phyloP scores from a whole-genome alignment of 306 rosid species.

The Fagus crenata region DNA sequence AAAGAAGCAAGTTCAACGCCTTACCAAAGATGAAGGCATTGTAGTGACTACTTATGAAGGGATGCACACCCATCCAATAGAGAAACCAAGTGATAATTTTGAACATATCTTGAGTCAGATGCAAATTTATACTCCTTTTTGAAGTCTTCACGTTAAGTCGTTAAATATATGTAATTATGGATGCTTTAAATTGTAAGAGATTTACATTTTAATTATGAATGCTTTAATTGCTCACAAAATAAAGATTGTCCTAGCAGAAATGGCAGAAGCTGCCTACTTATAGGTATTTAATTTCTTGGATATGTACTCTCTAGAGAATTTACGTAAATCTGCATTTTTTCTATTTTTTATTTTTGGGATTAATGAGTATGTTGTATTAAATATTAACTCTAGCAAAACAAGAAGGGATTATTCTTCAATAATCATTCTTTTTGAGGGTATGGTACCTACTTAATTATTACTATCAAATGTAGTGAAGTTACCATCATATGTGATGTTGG shows the following conservation, averaged over 20 bases:
- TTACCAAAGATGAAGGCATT: slow-evolving; percentile 75
- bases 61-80: slow-evolving; percentile 74
- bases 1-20: slow-evolving; percentile 90
- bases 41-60: slow-evolving; percentile 94
- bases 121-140: slow-evolving; percentile 74
- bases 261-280: not conserved
- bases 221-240: not conserved
- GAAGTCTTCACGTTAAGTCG: slow-evolving; percentile 7
- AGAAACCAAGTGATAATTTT: slow-evolving; percentile 75
- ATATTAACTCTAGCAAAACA: not conserved
- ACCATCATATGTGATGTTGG: too few relatives aligned
- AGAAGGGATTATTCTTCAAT: too few relatives aligned
- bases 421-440: too few relatives aligned
- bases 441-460: too few relatives aligned
- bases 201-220: not conserved
- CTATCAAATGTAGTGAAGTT: too few relatives aligned
- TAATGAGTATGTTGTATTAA: not conserved
- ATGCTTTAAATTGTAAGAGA: not conserved
- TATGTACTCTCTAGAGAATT: too few relatives aligned
- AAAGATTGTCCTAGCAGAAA: not conserved
- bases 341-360: not conserved
- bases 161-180: not conserved
- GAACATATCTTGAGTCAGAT: slow-evolving; percentile 85
- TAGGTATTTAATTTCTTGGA: not conserved
- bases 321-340: not conserved